Evolutionary conservation across 2,329 filamentous ascomycete genomes (phyloP), one percentile per base, ranked within the genome.

Genomic region (Diplodia seriata): DNA sequence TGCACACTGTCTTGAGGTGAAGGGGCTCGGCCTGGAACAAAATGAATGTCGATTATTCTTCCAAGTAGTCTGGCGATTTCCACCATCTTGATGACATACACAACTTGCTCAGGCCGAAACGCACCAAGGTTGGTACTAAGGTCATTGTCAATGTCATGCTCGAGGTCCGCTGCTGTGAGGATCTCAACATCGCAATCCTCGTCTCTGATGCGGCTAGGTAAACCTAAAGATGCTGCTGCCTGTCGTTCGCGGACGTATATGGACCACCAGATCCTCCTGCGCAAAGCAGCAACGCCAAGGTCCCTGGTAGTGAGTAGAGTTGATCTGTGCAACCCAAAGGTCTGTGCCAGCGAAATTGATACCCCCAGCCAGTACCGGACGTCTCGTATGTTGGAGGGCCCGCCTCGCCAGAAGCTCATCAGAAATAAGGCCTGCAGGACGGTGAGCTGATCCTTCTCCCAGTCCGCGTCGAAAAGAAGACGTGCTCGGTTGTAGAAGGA

Each of bases 351-450:
- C 9, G 81, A 82, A 31, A 85, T 85, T 0, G 84, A 84, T 7
- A 82, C 81, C 7, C 76, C 75, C 12, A 80, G 72, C 78, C 78
- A 80, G 68, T 80, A 74, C 64, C 77, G 75, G 18, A 76, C 75
- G 68, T 79, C 76, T 65, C 79, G 79, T 59, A 33, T 66, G 67
- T 33, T 61, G 26, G 20, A 43, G 0, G 85, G 83, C 0, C 82
- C 82, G 8, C 82, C 83, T 20, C 85, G 77, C 85, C 85, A 87
- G 69, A 85, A 87, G 70, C 85, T 86, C 76, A 87, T 79, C 36
- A 87, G 73, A 70, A 87, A 86, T 1, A 87, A 71, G 0, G 83
- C 79, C 71, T 86, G 84, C 0, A 86, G 78, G 5, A 85, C 79
- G 0, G 79, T 81, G 0, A 85, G 77, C 51, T 83, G 83, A 50